Conservation (phyloP, 2,329 filamentous ascomycete species). For the Emmonsiellopsis sp. region DNA sequence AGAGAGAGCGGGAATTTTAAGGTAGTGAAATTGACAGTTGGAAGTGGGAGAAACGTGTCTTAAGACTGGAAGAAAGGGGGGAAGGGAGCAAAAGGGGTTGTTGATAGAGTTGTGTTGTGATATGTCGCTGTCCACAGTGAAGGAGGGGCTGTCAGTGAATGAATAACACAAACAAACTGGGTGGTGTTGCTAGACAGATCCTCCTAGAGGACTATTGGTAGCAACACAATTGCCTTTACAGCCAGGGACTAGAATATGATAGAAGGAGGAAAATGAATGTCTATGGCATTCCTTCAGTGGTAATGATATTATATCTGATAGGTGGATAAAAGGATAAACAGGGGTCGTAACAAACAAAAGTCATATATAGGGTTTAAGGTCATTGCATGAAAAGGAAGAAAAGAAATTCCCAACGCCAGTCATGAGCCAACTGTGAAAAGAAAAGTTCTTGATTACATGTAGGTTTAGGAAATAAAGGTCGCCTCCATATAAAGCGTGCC, state of each 20-base stretch:
- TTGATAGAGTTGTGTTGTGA: no score
- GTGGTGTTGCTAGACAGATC: no score
- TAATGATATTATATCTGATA: background rate
- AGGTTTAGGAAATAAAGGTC: conserved; percentile 72
- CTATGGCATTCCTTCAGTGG: background rate
- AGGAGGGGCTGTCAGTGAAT: no score
- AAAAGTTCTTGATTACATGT: conserved; percentile 18
- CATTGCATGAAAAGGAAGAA: background rate
- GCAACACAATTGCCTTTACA: background rate
- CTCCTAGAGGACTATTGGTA: no score
- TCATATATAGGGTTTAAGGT: background rate
- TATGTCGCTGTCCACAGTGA: no score
- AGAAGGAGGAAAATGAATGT: background rate
- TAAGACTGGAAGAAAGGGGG: background rate
- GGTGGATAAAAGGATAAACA: background rate
- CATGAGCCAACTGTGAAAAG: conserved; percentile 11
- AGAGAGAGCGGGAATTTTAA: no score
- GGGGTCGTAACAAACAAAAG: background rate
- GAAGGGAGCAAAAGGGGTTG: conserved; percentile 6
- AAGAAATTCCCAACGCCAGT: conserved; percentile 12
- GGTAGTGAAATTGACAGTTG: no score
- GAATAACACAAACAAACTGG: no score
- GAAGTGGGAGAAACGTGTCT: no score
- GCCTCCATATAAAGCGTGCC: conserved; percentile 78
- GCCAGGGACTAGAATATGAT: background rate